Conservation (phyloP, 768 basidiomycete genomes). For the Serendipita sp. region DNA sequence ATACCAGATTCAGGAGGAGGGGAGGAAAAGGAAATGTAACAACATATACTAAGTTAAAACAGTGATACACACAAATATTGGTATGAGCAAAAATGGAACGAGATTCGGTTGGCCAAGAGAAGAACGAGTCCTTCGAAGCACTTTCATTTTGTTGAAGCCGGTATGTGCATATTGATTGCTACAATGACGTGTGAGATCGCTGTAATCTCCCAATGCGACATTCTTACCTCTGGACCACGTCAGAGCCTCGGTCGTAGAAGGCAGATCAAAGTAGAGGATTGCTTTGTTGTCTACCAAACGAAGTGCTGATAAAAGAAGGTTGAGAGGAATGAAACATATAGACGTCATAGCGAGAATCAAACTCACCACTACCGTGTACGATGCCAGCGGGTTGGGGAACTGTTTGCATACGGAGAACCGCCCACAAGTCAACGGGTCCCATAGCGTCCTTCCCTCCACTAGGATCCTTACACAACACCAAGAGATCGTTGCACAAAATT, state of each 20-base stretch:
- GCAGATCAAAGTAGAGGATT: constrained; percentile 76
- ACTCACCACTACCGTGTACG: constrained; percentile 67
- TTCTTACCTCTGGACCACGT: constrained; percentile 77
- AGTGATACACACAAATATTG: neutral
- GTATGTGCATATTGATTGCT: constrained; percentile 86
- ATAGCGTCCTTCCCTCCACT: constrained; percentile 62
- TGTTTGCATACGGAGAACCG: constrained; percentile 91
- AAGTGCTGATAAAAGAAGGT: constrained; percentile 33
- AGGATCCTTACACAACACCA: constrained; percentile 82
- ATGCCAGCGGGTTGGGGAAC: constrained; percentile 79
- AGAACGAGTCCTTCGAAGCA: neutral
- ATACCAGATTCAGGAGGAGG: neutral
- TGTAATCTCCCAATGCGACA: constrained; percentile 5
- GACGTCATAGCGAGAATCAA: neutral
- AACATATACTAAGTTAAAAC: neutral
- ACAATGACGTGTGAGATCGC: neutral
- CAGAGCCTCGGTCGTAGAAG: constrained; percentile 67
- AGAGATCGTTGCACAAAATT: constrained; percentile 81
- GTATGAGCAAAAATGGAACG: neutral
- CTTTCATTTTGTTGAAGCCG: constrained; percentile 35
- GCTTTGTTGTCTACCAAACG: constrained; percentile 87
- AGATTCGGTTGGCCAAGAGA: neutral
- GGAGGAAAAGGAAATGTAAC: neutral
- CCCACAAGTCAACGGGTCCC: constrained; percentile 81
- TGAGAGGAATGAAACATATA: constrained; percentile 7